Base-by-base conservation (phyloP, 371 early-diverging fungal genomes). In the Mucor saturninus region DNA sequence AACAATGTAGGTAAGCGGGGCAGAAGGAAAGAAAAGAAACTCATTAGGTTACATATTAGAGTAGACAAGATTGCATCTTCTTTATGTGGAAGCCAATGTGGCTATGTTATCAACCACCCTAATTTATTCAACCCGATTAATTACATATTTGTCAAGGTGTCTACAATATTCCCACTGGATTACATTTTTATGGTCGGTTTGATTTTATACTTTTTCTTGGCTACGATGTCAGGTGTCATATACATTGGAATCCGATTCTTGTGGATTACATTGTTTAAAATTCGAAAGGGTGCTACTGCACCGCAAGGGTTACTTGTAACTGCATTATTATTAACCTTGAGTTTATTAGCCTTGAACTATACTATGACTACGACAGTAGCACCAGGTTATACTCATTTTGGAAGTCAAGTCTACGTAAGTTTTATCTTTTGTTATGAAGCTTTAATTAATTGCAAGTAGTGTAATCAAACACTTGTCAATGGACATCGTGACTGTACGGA, bases 91-190 rank as follows among this genome's bases (percentile, higher is more conserved):
- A 81, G 80, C 35, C 72, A 80, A 63, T 89, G 90, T 67, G 90
- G 90, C 37, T 89, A 86, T 63, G 80, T 87, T 26, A 80, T 86
- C 40, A 76, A 74, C 13, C 85, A 81, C 52, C 81, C 86, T 10
- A 74, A 79, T 35, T 52, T 87, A 9, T 83, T 84, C 49, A 89
- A 89, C 68, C 89, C 89, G 1, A 72, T 89, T 68, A 87, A 88
- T 58, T 73, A 73, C 26, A 76, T 86, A 29, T 85, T 87, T 69
- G 71, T 87, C 42, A 72, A 78, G 40, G 60, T 87, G 6, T 74
- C 84, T 14, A 81, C 80, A 72, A 69, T 72, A 43, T 89, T 88
- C 61, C 87, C 87, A 8, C 54, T 88, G 35, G 89, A 89, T 55
- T 85, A 86, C 57, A 64, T 89, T 6, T 77, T 89, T 56, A 84